These are phyloP conservation scores for Penicillium sp. DNA, from an alignment of 2,329 filamentous ascomycete species.

Conservation along the genomic window DNA sequence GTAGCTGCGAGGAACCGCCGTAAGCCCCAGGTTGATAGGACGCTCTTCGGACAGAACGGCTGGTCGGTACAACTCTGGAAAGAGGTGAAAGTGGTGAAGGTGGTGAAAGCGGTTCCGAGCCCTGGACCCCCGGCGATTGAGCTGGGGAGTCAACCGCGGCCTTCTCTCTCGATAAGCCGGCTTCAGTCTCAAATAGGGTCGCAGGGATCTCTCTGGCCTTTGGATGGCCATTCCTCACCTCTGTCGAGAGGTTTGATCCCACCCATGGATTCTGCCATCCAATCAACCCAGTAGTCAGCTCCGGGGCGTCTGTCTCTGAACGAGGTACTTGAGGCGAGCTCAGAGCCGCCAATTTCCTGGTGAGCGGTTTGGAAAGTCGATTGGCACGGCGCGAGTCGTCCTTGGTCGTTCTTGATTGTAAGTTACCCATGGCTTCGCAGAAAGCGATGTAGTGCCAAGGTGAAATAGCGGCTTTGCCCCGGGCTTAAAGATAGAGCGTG, in stretches of 20 bases:
- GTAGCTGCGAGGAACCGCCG: conserved; percentile 15
- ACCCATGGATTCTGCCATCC: conserved; percentile 42
- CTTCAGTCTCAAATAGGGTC: conserved; percentile 20
- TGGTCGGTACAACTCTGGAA: conserved; percentile 20
- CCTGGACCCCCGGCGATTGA: conserved; percentile 1
- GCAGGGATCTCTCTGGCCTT: conserved; percentile 20
- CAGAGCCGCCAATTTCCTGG: conserved; percentile 24
- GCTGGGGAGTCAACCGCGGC: background rate
- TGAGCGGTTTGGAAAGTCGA: conserved; percentile 42
- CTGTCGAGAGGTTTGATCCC: conserved; percentile 26
- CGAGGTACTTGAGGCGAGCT: conserved; percentile 16
- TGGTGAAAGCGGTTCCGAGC: conserved; percentile 4
- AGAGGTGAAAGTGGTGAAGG: conserved; percentile 5
- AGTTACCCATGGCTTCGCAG: conserved; percentile 39
- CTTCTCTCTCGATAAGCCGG: conserved; percentile 1
- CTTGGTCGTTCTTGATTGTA: conserved; percentile 35
- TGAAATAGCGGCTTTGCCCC: conserved; percentile 18
- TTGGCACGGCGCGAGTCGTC: conserved; percentile 38
- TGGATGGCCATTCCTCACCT: conserved; percentile 14
- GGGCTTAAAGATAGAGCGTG: conserved; percentile 2
- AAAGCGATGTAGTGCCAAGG: conserved; percentile 9
- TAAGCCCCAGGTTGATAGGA: conserved; percentile 27
- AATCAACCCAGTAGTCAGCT: conserved; percentile 21
- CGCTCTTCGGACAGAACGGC: conserved; percentile 23
- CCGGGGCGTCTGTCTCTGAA: conserved; percentile 9